Evolutionary conservation across 306 rosid species (phyloP).

Genomic region (Lablab purpureus): DNA sequence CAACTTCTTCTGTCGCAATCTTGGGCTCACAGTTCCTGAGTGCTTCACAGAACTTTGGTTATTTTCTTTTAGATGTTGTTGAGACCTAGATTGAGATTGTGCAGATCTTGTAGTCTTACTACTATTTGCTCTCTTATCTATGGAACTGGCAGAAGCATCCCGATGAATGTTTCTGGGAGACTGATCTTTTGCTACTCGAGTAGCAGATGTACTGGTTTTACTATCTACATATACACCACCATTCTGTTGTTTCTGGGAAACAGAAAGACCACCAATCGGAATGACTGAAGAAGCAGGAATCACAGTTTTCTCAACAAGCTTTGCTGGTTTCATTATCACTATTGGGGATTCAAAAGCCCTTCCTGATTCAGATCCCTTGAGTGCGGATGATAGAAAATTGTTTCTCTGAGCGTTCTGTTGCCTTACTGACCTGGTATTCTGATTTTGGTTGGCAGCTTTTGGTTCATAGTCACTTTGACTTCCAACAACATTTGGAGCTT

Average conservation of each 20-base stretch:
- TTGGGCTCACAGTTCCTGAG: slow-evolving; percentile 81
- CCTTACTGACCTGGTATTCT: slow-evolving; percentile 55
- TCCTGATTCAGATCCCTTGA: slow-evolving; percentile 52
- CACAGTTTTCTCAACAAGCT: slow-evolving; percentile 66
- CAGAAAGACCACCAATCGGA: slow-evolving; percentile 57
- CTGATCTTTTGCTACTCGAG: slow-evolving; percentile 56
- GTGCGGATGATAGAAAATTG: slow-evolving; percentile 51
- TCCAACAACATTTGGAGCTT: slow-evolving; percentile 55
- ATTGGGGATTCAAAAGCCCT: slow-evolving; percentile 75
- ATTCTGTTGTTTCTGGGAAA: slow-evolving; percentile 51
- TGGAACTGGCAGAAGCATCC: slow-evolving; percentile 55
- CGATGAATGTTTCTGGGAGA: slow-evolving; percentile 54
- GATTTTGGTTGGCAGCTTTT: slow-evolving; percentile 49
- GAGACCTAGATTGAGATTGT: slow-evolving; percentile 61
- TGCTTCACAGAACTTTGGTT: slow-evolving; percentile 56
- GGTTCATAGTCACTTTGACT: slow-evolving; percentile 61
- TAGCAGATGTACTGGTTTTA: slow-evolving; percentile 49
- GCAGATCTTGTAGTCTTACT: slow-evolving; percentile 52
- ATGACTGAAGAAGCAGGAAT: slow-evolving; percentile 64
- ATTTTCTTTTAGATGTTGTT: slow-evolving; percentile 57
- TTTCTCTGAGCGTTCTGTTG: slow-evolving; percentile 56
- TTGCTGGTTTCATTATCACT: slow-evolving; percentile 92
- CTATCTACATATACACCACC: slow-evolving; percentile 50
- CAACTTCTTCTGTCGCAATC: slow-evolving; percentile 76
- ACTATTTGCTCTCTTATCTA: slow-evolving; percentile 63